Evolutionary conservation across 202 grass and related monocot genomes (phyloP).

Genomic region (Hordeum pubiflorum): DNA sequence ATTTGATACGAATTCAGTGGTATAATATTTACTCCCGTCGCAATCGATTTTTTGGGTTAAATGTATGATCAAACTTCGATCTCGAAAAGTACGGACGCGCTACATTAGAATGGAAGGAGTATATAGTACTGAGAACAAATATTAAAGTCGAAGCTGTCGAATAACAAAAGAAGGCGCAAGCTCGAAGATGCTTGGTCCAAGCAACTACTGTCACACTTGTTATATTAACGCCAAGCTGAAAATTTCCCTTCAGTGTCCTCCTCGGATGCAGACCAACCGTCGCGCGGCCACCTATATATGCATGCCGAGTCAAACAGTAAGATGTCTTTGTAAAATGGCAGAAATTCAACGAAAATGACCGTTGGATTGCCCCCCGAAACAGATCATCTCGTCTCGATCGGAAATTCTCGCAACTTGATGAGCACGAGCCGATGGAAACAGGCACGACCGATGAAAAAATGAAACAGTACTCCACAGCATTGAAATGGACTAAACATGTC

Average conservation of each 20-base stretch:
- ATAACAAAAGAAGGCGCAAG: not conserved
- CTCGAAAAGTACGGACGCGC: no score
- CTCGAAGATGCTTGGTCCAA: not conserved
- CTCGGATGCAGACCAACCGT: not conserved
- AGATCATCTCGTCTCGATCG: not conserved
- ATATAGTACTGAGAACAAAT: no score
- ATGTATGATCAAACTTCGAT: no score
- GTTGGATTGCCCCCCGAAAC: not conserved
- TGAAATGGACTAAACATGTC: not conserved
- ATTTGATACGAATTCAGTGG: no score
- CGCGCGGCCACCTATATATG: not conserved
- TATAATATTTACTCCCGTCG: no score
- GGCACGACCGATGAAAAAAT: not conserved
- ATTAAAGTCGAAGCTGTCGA: not conserved
- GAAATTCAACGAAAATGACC: conserved; percentile 1
- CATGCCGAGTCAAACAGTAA: not conserved
- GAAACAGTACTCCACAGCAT: not conserved
- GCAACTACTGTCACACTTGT: not conserved
- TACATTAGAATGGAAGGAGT: no score
- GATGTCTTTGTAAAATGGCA: conserved; percentile 6
- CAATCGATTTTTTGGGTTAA: no score
- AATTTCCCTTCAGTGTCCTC: not conserved
- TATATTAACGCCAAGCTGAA: not conserved
- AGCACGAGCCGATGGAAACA: not conserved
- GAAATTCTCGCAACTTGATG: not conserved